Conservation (phyloP, 140 eudicot genomes). For the Erigeron philadelphicus region DNA sequence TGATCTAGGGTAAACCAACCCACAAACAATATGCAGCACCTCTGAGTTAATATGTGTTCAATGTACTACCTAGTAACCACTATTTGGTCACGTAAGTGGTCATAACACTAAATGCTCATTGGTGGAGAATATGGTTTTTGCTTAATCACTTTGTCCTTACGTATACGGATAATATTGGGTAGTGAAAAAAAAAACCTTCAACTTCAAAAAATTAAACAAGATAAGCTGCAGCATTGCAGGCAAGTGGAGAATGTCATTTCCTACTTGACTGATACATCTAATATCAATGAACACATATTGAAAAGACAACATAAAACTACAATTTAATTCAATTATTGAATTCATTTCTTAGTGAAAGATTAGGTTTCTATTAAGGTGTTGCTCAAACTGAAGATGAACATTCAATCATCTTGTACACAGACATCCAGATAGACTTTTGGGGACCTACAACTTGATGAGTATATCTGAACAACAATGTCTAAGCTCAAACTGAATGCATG, state of each 20-base stretch:
- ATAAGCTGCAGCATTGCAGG: not conserved
- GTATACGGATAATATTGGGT: constrained; percentile 13
- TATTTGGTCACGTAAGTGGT: not conserved
- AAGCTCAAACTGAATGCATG: constrained; percentile 16
- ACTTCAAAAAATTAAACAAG: not conserved
- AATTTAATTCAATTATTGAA: not conserved
- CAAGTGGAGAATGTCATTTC: not conserved
- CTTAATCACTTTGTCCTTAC: constrained; percentile 21
- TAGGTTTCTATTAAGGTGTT: not conserved
- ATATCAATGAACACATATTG: not conserved
- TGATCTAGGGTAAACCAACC: not conserved
- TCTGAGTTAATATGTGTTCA: constrained; percentile 9
- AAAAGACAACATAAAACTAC: not conserved
- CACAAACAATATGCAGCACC: not conserved
- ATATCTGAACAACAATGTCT: too few relatives aligned
- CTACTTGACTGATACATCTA: constrained; percentile 6
- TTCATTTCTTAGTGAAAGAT: constrained; percentile 12
- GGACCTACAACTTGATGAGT: not conserved
- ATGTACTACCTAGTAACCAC: not conserved
- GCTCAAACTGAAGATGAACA: constrained; percentile 3
- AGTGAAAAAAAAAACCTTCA: not conserved
- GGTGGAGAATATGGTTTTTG: constrained; percentile 1
- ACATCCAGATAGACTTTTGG: not conserved
- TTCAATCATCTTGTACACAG: constrained; percentile 17
- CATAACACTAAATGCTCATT: not conserved